phyloP scores from a whole-genome alignment of 108 stramenopile species.

The Fistulifera pelliculosa region DNA sequence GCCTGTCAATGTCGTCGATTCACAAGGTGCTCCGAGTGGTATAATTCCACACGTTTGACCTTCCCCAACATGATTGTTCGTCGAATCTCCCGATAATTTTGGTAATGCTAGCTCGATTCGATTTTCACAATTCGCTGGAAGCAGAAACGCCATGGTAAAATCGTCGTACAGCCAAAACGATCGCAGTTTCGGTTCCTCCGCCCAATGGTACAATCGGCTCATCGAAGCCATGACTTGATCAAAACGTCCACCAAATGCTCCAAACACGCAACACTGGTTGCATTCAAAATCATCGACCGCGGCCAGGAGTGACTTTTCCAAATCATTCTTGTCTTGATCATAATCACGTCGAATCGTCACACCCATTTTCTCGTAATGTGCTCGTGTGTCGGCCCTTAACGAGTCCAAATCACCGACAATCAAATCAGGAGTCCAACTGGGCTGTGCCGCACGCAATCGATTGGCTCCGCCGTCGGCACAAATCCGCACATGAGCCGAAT shows the following conservation, averaged over 20 bases:
- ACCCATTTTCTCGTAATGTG: conserved; percentile 48
- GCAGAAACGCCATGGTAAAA: conserved; percentile 55
- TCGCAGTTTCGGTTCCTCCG: conserved; percentile 17
- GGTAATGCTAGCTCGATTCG: conserved; percentile 41
- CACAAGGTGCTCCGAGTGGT: conserved; percentile 52
- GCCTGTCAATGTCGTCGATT: conserved; percentile 48
- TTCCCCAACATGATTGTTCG: conserved; percentile 40
- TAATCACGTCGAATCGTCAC: conserved; percentile 42
- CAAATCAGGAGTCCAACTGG: conserved; percentile 52
- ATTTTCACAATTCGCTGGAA: conserved; percentile 29
- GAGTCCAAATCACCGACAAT: conserved; percentile 94
- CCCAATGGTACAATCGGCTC: conserved; percentile 62
- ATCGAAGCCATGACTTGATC: conserved; percentile 84
- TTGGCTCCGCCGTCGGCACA: conserved; percentile 97
- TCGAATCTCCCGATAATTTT: conserved; percentile 1
- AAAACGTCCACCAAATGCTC: conserved; percentile 82
- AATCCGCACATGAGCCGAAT: conserved; percentile 42
- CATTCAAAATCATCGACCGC: conserved; percentile 4
- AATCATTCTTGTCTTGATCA: conserved; percentile 84
- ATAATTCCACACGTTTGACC: conserved; percentile 82
- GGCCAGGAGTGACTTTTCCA: conserved; percentile 53
- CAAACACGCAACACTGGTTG: conserved; percentile 40
- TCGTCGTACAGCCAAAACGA: conserved; percentile 54
- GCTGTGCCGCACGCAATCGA: conserved; percentile 62
- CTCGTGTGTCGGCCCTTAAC: conserved; percentile 48